A percentile compares a stretch with the other conserved stretches of the same genome.
These are phyloP conservation scores for Euphorbia lathyris DNA, from an alignment of 345 rosid genomes.

Conservation along the genomic window DNA sequence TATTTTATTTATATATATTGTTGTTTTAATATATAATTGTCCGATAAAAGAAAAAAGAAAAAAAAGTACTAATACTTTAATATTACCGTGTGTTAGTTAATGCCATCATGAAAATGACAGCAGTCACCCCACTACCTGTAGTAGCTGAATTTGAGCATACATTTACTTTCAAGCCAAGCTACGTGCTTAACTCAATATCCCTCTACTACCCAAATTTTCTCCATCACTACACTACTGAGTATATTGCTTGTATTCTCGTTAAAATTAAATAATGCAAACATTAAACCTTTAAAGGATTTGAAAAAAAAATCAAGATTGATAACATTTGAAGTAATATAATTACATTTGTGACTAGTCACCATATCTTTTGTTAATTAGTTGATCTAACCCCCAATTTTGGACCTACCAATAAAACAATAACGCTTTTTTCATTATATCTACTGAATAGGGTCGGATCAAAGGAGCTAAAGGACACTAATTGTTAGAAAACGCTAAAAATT, in stretches of 20 bases:
- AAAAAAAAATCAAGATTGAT: not conserved
- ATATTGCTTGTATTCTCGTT: too few species aligned
- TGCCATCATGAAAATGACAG: constrained; percentile 15
- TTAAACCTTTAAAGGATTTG: not conserved
- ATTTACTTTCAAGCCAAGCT: constrained; percentile 31
- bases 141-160: not conserved
- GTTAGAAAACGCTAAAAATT: too few species aligned
- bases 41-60: not conserved
- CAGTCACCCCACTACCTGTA: not conserved
- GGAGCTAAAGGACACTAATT: too few species aligned
- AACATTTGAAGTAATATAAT: not conserved
- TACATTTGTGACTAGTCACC: not conserved
- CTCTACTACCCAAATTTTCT: not conserved
- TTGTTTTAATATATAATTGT: not conserved
- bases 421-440: not conserved
- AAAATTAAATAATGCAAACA: too few species aligned
- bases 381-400: constrained; percentile 18
- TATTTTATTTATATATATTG: too few species aligned
- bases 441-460: too few species aligned
- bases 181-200: not conserved
- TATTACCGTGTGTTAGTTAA: not conserved
- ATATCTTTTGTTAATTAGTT: not conserved
- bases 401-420: constrained; percentile 1
- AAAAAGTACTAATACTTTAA: not conserved
- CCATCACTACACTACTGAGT: too few species aligned